Evolutionary conservation across 1,284 basidiomycete genomes (phyloP), one percentile per base, ranked within the genome.

Genomic region (Porogramme epimiltina): DNA sequence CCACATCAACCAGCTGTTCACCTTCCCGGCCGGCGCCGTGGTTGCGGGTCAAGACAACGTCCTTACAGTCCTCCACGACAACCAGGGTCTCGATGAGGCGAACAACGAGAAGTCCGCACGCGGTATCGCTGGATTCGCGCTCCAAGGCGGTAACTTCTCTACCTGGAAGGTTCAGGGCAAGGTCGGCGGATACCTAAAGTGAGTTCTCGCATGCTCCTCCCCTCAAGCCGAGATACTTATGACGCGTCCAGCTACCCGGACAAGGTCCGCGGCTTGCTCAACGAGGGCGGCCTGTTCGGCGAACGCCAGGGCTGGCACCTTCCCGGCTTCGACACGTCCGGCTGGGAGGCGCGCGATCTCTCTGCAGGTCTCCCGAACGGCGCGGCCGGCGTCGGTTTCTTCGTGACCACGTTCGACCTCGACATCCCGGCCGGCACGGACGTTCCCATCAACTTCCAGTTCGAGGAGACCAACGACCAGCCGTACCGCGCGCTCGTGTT

Each of bases 151-250:
- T 13, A 72, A 72, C 20, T 88, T 90, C 62, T 73, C 74, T 2
- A 70, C 74, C 4, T 93, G 91, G 91, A 89, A 81, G 57, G 87
- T 93, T 0, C 89, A 91, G 69, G 91, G 91, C 36, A 93, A 92
- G 64, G 61, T 85, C 4, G 87, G 87, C 20, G 91, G 91, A 15
- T 92, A 92, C 66, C 79, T 70, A 0, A 71, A 73, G 87, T 89
- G 63, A 25, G 79, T 34, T 3, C 24, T 4, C 89, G 63, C 25
- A 79, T 31, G 1, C 23, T 6, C 9, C 11, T 15, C 31, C 25
- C 10, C 18, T 22, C 2, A 5, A 16, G 2, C 9, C 0, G 13
- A 9, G 1, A 18, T 8, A 20, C 8, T 1, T 5, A 22, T 22
- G 6, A 85, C 81, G 16, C 8, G 3, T 2, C 4, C 54, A 85